These are phyloP conservation scores for Erucastrum elatum DNA, from an alignment of 345 rosid species.

Conservation along the genomic window DNA sequence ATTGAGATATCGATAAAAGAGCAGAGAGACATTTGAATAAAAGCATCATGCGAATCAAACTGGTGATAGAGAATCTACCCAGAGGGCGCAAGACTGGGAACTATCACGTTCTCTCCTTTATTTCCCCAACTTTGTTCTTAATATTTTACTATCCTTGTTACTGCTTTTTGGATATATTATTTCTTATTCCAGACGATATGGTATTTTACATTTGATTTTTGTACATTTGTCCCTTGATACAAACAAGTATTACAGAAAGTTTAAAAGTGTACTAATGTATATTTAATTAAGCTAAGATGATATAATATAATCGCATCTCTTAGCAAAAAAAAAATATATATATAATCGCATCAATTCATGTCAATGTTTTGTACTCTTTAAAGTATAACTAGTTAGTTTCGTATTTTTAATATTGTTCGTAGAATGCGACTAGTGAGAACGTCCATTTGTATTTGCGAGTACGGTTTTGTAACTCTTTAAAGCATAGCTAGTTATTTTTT, in stretches of 20 bases:
- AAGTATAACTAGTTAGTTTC: background rate
- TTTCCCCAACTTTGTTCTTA: constrained; percentile 10
- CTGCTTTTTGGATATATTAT: constrained; percentile 8
- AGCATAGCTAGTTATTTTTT: background rate
- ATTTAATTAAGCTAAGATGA: background rate
- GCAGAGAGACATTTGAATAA: constrained; percentile 29
- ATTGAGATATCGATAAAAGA: constrained; percentile 13
- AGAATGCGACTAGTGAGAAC: constrained; percentile 5
- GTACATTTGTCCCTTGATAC: background rate
- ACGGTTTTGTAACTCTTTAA: background rate
- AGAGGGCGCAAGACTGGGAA: constrained; percentile 39
- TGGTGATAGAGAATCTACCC: constrained; percentile 32
- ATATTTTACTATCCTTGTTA: background rate
- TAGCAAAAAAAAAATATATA: too few relatives aligned
- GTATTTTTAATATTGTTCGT: background rate
- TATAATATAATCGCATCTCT: background rate
- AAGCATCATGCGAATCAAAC: constrained; percentile 27
- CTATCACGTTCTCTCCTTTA: constrained; percentile 35
- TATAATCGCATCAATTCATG: background rate
- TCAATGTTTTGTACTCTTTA: background rate
- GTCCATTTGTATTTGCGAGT: constrained; percentile 15
- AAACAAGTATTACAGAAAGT: background rate
- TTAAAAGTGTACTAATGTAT: background rate
- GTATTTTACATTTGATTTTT: background rate
- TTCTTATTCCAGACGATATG: background rate